phyloP scores from a whole-genome alignment of 2,329 filamentous ascomycete species.

The Dactylellina cionopaga region DNA sequence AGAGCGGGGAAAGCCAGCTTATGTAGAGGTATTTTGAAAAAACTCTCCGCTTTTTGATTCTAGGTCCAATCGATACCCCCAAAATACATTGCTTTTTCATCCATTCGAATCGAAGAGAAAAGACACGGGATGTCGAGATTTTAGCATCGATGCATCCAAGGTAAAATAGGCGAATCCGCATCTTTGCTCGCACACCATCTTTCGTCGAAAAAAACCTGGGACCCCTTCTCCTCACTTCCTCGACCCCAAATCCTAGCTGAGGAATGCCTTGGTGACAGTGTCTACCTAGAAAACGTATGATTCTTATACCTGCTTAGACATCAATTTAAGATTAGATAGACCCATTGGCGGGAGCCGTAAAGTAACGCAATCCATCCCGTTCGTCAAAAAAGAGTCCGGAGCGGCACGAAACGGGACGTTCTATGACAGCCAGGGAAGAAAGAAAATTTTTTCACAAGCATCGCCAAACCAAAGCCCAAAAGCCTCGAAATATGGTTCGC shows the following conservation, averaged over 20 bases:
- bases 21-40: slow-evolving; percentile 14
- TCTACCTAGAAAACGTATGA: slow-evolving; percentile 31
- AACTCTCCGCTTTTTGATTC: slow-evolving; percentile 34
- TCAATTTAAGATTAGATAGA: slow-evolving; percentile 47
- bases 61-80: not conserved
- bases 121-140: slow-evolving; percentile 53
- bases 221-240: slow-evolving; percentile 24
- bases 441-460: slow-evolving; percentile 30
- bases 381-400: slow-evolving; percentile 40
- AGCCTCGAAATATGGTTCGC: slow-evolving; percentile 22
- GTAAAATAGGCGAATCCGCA: slow-evolving; percentile 47
- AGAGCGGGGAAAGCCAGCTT: slow-evolving; percentile 28
- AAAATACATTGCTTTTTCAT: slow-evolving; percentile 4
- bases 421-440: slow-evolving; percentile 16
- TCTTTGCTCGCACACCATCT: slow-evolving; percentile 46
- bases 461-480: not conserved
- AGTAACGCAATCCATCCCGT: slow-evolving; percentile 53
- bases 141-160: slow-evolving; percentile 50
- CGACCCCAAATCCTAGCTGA: slow-evolving; percentile 22
- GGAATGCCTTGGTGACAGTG: slow-evolving; percentile 16
- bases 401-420: slow-evolving; percentile 53
- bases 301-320: slow-evolving; percentile 33
- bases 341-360: slow-evolving; percentile 35
- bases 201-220: slow-evolving; percentile 18
- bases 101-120: slow-evolving; percentile 45